Evolutionary conservation across 306 rosid species (phyloP), one percentile per base, ranked within the genome.

Genomic region (Pyrus communis): DNA sequence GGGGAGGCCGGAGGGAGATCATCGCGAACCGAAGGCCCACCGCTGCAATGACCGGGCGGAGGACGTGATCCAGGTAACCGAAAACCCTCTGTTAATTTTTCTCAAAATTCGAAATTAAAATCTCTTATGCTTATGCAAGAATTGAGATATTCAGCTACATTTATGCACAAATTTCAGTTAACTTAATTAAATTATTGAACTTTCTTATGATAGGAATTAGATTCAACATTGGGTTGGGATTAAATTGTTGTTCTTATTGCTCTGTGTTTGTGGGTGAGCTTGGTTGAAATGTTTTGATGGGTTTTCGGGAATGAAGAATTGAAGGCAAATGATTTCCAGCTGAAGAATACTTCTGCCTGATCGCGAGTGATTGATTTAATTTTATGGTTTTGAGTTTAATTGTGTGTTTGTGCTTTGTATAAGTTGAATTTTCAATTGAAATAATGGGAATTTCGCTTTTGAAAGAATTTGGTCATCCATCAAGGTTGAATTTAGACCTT

Each of bases 31-130:
- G 14, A 92, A 89, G 81, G 89, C 98, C 76, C 98, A 95, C 81
- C 86, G 97, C 54, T 95, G 98, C 92, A 92, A 95, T 77, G 98
- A 95, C 57, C 88, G 97, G 65, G 91, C 87, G 60, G 98, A 95
- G 68, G 97, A 95, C 79, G 93, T 90, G 62, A 82, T 95, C 62
- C 98, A 95, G 87, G 97, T 92, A 82, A 22, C 14, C 45, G 63
- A 17, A 35, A 33, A 62, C 23, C 40, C 54, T 49, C 27, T 42
- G 38, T 25, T 30, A 17, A 49, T 52, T 27, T 55, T 54, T 61
- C 14, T 52, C 21, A 14, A 14, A 13, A 4, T 55, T 49, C 60
- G 4, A 51, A 27, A 35, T 54, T 62, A 2, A 23, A 42, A 45
- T 61, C 45, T 40, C 46, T 11, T 45, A 55, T 21, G 51, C 75